Percentiles rank a stretch among this genome's conserved stretches.
These are phyloP conservation scores for Rhododendron mucronatum DNA, from an alignment of 148 eudicot genomes.

Conservation along the genomic window DNA sequence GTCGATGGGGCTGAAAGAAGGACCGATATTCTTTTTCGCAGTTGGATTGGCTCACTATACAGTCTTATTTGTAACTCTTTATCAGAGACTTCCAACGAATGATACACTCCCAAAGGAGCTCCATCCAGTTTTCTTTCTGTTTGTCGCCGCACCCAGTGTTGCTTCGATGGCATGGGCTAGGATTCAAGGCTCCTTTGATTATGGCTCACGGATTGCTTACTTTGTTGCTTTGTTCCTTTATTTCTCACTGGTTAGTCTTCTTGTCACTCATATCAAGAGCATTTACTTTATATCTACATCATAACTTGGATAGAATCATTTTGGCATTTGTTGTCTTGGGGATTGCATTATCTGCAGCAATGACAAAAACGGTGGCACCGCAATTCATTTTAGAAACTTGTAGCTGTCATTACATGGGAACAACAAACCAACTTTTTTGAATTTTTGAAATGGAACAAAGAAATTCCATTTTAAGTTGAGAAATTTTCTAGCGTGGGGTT, in stretches of 20 bases:
- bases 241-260: constrained; percentile 69
- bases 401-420: not conserved
- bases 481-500: not conserved
- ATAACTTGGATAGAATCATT: not conserved
- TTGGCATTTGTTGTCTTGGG: not conserved
- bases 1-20: constrained; percentile 87
- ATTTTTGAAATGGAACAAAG: not conserved
- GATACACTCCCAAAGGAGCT: constrained; percentile 90
- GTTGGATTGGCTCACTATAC: constrained; percentile 85
- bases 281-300: not conserved
- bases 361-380: not conserved
- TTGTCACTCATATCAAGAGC: not conserved
- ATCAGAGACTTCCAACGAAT: constrained; percentile 91
- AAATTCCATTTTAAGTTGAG: not conserved
- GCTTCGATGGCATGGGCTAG: constrained; percentile 93
- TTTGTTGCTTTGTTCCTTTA: constrained; percentile 85
- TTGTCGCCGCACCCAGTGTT: constrained; percentile 88
- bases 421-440: not conserved
- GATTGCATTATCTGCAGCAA: not conserved
- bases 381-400: not conserved
- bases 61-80: constrained; percentile 84
- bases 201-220: constrained; percentile 66
- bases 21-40: constrained; percentile 84
- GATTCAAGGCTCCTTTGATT: constrained; percentile 69
- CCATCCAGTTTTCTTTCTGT: constrained; percentile 91